Base-by-base conservation (phyloP, 192 early-diverging fungal species). In the Coemansia furcata region DNA sequence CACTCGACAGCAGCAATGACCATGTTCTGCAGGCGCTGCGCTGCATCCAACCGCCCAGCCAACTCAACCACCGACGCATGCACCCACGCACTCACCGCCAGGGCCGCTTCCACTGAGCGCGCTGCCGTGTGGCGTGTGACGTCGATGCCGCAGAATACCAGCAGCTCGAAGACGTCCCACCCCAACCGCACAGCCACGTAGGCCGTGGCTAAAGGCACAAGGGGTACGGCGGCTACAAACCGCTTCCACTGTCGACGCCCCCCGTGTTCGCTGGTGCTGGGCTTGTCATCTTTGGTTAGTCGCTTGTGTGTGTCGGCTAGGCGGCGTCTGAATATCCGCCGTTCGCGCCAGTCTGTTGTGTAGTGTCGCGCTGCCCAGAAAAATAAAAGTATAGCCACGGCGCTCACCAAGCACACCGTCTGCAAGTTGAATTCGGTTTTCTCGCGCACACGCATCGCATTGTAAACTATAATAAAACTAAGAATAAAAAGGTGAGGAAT, bases 301-400 rank as follows among this genome's bases (percentile, higher is more conserved):
- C 69, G 59, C 14, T 50, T 46, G 9, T 69, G 73, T n/a, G 78
- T 75, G 15, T 38, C 37, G 5, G 44, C 65, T 54, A 80, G 69
- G 23, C 66, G 69, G 19, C 72, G 73, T n/a, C 60, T 63, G 54
- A 80, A 74, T 38, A 66, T 35, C 15, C 73, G 69, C 3, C 78
- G 78, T 44, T 75, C 73, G 4, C 78, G 72, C 78, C 78, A 80
- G 60, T 75, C 78, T 23, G 42, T 66, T 29, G 78, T 75, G 58
- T 80, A 80, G n/a, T 71, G 55, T 15, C 73, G 63, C 4, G 73
- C 66, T 0, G 69, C 73, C 1, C 43, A 36, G 11, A 80, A 66
- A 26, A 69, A 65, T 37, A 80, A 46, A 10, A 72, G 39, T 9
- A 50, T 29, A 6, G 42, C 15, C 2, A 75, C 47, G 11, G 69